These are phyloP conservation scores for Angomonas deanei DNA, from an alignment of 208 protist species.

Conservation along the genomic window DNA sequence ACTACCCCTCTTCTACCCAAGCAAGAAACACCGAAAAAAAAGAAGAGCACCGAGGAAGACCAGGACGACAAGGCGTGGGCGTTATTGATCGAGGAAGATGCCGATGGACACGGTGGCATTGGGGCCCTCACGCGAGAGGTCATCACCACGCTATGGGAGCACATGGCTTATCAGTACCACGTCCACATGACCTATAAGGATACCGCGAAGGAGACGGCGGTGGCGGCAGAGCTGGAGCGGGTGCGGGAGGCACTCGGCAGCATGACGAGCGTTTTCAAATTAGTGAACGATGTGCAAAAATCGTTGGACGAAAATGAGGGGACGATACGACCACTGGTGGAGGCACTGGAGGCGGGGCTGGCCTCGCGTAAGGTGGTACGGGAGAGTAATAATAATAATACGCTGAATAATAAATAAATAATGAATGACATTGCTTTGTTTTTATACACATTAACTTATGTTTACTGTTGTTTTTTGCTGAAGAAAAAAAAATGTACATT, in stretches of 20 bases:
- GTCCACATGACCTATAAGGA: neutral
- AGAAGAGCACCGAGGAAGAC: neutral
- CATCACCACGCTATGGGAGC: conserved; percentile 16
- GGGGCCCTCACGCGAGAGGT: neutral
- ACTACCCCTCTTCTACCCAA: neutral
- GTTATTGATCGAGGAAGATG: neutral
- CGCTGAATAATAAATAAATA: neutral
- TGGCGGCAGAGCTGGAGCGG: neutral
- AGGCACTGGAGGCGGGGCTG: neutral
- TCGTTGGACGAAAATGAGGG: neutral
- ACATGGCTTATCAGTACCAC: conserved; percentile 27
- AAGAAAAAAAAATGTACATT: no score
- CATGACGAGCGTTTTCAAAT: neutral
- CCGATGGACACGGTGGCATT: neutral
- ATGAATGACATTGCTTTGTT: neutral
- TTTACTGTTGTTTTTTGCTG: no score
- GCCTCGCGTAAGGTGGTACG: neutral
- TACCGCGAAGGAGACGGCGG: neutral
- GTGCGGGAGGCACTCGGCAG: neutral
- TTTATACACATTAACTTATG: neutral
- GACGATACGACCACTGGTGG: neutral
- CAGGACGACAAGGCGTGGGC: neutral
- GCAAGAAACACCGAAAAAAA: no score
- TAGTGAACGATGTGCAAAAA: neutral
- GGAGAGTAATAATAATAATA: neutral